Base-by-base conservation (phyloP, 768 basidiomycete species). In the Rhizopogon sp. region DNA sequence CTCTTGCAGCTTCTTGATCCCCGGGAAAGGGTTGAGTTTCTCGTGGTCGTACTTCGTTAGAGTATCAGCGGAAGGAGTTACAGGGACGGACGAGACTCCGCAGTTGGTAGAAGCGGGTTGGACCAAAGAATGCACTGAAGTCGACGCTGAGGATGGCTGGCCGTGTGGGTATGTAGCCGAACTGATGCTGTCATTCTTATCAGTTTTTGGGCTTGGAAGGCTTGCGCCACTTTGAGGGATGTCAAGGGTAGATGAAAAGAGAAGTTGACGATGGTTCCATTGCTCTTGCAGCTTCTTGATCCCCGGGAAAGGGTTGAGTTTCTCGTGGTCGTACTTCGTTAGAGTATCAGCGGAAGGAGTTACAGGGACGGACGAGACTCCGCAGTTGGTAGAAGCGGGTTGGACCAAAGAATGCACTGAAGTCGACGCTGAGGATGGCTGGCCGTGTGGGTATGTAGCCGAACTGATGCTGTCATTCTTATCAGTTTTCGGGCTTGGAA, bases 21-120 rank as follows among this genome's bases (percentile, higher is more conserved):
- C 92, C 25, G 91, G 92, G 79, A 96, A 94, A 1, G 94, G 92
- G 70, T 88, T 89, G 37, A 97, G 76, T 67, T 98, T 98, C 33
- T 80, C 68, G 55, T 81, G 78, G 58, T 83, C 83, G 70, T 88
- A 95, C 70, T 79, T 90, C 29, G 77, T 76, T 66, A 85, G 70
- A 49, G 47, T 35, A 70, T 92, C 90, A 31, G 80, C 80, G 13
- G 82, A 77, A 28, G 88, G 85, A 10, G 84, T 80, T 16, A 84
- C 80, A 40, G 92, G 92, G 39, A 93, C 81, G n/a, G 90, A 88
- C 7, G 90, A 93, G 10, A 81, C 78, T 39, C 79, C 82, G 43
- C 79, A 76, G 55, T 83, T 79, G 49, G 78, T 73, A 53, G 79
- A 76, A 5, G 76, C 74, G 64, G 76, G 79, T 20, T 84, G 79